Percentiles rank a stretch among this genome's conserved stretches.
Conservation (phyloP, 768 basidiomycete species). For the Panaeolus papilionaceus region DNA sequence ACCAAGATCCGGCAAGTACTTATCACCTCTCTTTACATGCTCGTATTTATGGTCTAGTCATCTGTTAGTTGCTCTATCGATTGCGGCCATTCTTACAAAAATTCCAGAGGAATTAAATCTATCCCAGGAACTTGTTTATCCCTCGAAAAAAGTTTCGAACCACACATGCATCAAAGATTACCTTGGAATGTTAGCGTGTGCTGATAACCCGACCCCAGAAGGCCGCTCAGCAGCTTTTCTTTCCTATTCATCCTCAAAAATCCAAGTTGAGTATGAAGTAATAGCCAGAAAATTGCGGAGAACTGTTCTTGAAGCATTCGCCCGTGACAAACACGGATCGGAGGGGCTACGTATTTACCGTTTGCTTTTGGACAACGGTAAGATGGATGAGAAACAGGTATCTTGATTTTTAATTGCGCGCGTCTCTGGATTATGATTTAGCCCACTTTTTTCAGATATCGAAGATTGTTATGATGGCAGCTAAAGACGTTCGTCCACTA, state of each 20-base stretch:
- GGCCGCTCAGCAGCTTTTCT: conserved; percentile 77
- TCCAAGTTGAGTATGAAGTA: conserved; percentile 82
- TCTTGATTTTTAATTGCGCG: conserved; percentile 2
- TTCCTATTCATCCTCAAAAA: conserved; percentile 71
- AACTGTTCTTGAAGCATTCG: conserved; percentile 76
- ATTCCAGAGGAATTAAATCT: conserved; percentile 68
- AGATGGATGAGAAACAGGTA: conserved; percentile 95
- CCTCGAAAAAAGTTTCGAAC: conserved; percentile 60
- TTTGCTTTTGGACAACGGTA: conserved; percentile 80
- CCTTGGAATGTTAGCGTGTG: conserved; percentile 77
- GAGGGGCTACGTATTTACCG: conserved; percentile 85
- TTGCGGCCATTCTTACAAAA: conserved; percentile 67
- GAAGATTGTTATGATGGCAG: conserved; percentile 91
- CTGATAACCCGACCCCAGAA: conserved; percentile 81
- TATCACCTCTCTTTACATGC: conserved; percentile 8
- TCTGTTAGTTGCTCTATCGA: conserved; percentile 66
- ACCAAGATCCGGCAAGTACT: conserved; percentile 60
- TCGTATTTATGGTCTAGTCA: conserved; percentile 10
- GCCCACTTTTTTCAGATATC: conserved; percentile 65
- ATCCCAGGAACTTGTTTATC: conserved; percentile 64
- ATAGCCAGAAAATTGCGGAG: conserved; percentile 71
- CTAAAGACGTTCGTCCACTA: conserved; percentile 84
- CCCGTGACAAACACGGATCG: conserved; percentile 83
- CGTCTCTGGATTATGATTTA: not conserved
- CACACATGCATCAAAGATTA: conserved; percentile 77